Base-by-base conservation (phyloP, 2,329 filamentous ascomycete genomes). In the Aspergillaceae sp. region DNA sequence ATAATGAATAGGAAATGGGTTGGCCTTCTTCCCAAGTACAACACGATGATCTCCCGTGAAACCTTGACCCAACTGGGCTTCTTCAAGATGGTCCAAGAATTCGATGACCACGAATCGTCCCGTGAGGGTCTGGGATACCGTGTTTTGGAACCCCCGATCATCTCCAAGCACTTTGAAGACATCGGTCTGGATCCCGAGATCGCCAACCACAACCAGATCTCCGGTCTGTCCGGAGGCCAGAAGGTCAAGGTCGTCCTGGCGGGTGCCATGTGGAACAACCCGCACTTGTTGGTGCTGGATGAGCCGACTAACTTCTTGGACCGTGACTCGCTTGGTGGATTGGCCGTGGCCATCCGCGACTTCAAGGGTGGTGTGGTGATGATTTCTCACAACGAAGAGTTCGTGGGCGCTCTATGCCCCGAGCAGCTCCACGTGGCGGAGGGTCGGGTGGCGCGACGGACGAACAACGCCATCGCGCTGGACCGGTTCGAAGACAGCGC, bases 271-370 rank as follows among this genome's bases (percentile, higher is more conserved):
- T 95, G 90, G 90, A 96, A 97, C 74, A 97, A 97, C 75, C 92
- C 92, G 1, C 92, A 98, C 74, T 73, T 98, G 61, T 81, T 98
- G 51, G 92, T 98, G 42, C 84, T 98, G 27, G 92, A 98, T 78
- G 91, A 98, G 73, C 92, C 92, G 48, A 97, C 92, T 66, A 98
- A 98, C 75, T 98, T 96, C 79, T 82, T 98, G 75, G 92, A 98
- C 65, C 89, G 92, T 59, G 92, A 98, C 72, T 95, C 90, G 10
- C 83, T 98, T 11, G 94, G 92, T 63, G 92, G 91, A 68, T 80
- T 98, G 46, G 90, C 92, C n/a, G 89, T 95, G 36, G 92, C 92
- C 55, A 97, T 98, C 61, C 87, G 90, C 57, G 92, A 97, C 64
- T 98, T 94, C 81, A 94, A 89, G 75, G 92, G 92, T 56, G 92